These are phyloP conservation scores for Alternaria longipes DNA, from an alignment of 2,329 filamentous ascomycete species.

Conservation along the genomic window DNA sequence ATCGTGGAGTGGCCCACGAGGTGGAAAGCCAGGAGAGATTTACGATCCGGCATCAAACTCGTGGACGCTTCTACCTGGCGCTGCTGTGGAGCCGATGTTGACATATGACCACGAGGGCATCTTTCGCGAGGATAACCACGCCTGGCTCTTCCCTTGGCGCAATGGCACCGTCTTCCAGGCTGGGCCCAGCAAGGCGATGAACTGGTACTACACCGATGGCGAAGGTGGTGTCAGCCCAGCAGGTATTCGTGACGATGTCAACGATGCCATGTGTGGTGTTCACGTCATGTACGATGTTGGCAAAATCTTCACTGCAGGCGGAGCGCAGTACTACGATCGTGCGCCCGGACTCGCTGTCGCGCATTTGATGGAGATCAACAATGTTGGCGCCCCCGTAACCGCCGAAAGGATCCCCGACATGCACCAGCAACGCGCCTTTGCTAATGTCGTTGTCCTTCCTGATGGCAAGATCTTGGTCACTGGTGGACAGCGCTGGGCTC, in stretches of 20 bases:
- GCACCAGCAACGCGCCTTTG: conserved; percentile 25
- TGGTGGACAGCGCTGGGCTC: conserved; percentile 27
- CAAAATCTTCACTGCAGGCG: conserved; percentile 49
- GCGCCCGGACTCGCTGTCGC: conserved; percentile 20
- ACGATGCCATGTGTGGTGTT: conserved; percentile 54
- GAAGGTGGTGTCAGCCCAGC: conserved; percentile 54
- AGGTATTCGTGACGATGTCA: conserved; percentile 54
- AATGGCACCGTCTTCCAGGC: conserved; percentile 59
- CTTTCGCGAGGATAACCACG: conserved; percentile 32
- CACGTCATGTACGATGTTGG: conserved; percentile 57
- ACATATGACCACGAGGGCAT: conserved; percentile 28
- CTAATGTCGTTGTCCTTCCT: conserved; percentile 32
- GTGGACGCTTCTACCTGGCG: conserved; percentile 28
- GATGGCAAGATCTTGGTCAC: conserved; percentile 37
- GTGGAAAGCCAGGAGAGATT: conserved; percentile 28
- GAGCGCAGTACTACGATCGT: conserved; percentile 23
- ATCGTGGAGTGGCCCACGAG: conserved; percentile 23
- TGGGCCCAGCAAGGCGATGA: conserved; percentile 61
- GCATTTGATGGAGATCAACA: conserved; percentile 29
- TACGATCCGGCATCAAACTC: conserved; percentile 24
- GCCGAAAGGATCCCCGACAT: conserved; percentile 26
- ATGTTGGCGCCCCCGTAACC: conserved; percentile 20
- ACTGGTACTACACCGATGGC: conserved; percentile 62
- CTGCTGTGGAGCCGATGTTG: conserved; percentile 28
- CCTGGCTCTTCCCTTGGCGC: conserved; percentile 32